Base-by-base conservation (phyloP, 345 rosid genomes). In the Excoecaria agallocha region DNA sequence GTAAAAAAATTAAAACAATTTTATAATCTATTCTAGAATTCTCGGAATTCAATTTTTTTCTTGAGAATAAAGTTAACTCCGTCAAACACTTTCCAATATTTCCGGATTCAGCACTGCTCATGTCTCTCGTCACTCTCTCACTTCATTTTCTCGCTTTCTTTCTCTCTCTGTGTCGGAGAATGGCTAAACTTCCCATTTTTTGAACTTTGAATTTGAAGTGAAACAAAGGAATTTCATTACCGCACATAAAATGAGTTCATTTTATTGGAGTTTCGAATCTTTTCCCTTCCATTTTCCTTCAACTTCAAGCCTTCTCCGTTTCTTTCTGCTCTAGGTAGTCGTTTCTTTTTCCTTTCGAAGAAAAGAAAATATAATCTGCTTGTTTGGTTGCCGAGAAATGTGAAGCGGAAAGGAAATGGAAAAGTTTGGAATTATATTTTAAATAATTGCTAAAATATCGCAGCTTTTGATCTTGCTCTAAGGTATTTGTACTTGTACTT, bases 331-430 rank as follows among this genome's bases (percentile, higher is more conserved):
- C 48, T 6, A 43, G 48, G 48, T 43, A 43, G 6, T 8, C 19
- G 13, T 17, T 12, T 17, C 2, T 16, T 50, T 52, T 52, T 52
- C 56, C 3, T 52, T 51, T 9, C 1, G 10, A 43, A 43, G 48
- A 43, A 43, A 43, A 43, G 48, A 43, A 43, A 43, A 43, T 43
- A 43, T 43, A 5, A 35, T 65, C 9, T 39, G 25, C 68, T 39
- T 69, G 61, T 52, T 52, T 69, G 61, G 49, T 1, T 69, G 43
- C 72, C 49, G 48, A 37, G 72, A 69, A 69, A 69, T 17, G 22
- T 35, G 30, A 12, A 52, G 16, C 24, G 17, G 38, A 69, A 16
- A 35, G 46, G 4, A 10, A n/a, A 39, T 17, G 68, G 1, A 39
- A 65, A 43, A 10, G 69, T 43, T n/a, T 12, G 61, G 24, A 12